phyloP scores from a whole-genome alignment of 768 basidiomycete species.

The Pulveroboletus sp. region DNA sequence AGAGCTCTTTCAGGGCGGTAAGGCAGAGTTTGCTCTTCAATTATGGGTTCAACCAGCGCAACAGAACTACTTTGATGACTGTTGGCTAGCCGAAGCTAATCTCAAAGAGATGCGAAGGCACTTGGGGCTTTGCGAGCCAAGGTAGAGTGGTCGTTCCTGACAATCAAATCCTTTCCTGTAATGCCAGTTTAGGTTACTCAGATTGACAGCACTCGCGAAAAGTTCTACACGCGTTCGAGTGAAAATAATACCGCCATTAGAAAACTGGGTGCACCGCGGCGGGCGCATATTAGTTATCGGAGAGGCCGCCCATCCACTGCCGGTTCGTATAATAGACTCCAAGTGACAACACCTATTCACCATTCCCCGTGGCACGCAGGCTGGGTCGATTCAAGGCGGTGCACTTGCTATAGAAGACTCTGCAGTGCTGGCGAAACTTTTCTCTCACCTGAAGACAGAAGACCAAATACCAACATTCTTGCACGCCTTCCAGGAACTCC shows the following conservation, averaged over 20 bases:
- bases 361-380: slow-evolving; percentile 31
- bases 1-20: slow-evolving; percentile 33
- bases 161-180: background rate
- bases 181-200: slow-evolving; percentile 29
- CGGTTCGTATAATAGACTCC: slow-evolving; percentile 33
- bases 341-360: background rate
- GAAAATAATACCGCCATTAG: slow-evolving; percentile 36
- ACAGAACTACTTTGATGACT: slow-evolving; percentile 27
- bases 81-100: slow-evolving; percentile 32
- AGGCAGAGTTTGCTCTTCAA: slow-evolving; percentile 31
- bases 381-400: slow-evolving; percentile 48
- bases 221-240: slow-evolving; percentile 36
- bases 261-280: slow-evolving; percentile 46
- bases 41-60: slow-evolving; percentile 25
- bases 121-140: slow-evolving; percentile 33
- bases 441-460: slow-evolving; percentile 43
- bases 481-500: slow-evolving; percentile 53
- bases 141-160: slow-evolving; percentile 24
- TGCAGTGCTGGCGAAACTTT: slow-evolving; percentile 53
- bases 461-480: slow-evolving; percentile 50
- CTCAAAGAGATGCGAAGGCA: slow-evolving; percentile 29
- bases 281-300: slow-evolving; percentile 52
- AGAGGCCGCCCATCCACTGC: slow-evolving; percentile 55
- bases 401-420: slow-evolving; percentile 59
- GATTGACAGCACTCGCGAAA: slow-evolving; percentile 34